Evolutionary conservation across 1,139 yeast species (phyloP).

Genomic region (Hanseniaspora uvarum): DNA sequence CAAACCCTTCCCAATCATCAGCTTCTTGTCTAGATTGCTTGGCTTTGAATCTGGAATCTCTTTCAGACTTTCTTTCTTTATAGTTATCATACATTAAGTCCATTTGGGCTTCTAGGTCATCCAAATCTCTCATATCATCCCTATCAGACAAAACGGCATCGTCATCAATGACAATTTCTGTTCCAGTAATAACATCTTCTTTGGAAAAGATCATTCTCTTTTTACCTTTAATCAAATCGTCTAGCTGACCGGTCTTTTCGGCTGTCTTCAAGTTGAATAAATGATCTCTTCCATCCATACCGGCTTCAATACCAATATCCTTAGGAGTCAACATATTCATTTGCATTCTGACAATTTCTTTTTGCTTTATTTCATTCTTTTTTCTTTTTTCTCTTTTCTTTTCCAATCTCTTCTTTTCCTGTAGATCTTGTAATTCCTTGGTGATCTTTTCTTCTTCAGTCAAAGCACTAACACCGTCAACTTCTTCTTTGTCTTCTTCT

Average conservation of each 20-base stretch:
- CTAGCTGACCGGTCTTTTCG: conserved; percentile 72
- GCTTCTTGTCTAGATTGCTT: conserved; percentile 68
- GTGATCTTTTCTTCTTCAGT: conserved; percentile 87
- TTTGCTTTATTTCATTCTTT: conserved; percentile 73
- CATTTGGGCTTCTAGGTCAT: conserved; percentile 68
- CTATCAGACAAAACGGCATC: conserved; percentile 34
- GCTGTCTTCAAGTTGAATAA: conserved; percentile 75
- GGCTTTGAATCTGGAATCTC: conserved; percentile 71
- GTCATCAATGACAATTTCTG: conserved; percentile 41
- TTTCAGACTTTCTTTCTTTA: conserved; percentile 64
- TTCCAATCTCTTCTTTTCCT: conserved; percentile 59
- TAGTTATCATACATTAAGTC: conserved; percentile 71
- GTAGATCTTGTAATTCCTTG: conserved; percentile 64
- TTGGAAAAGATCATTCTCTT: conserved; percentile 61
- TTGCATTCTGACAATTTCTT: conserved; percentile 83
- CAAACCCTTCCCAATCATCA: conserved; percentile 82
- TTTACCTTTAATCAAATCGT: conserved; percentile 68
- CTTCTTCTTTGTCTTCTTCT: conserved; percentile 34
- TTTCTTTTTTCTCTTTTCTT: conserved; percentile 71
- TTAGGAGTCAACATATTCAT: conserved; percentile 91
- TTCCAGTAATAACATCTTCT: conserved; percentile 45
- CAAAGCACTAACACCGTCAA: conserved; percentile 49
- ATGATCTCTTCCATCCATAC: conserved; percentile 67
- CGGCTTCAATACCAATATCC: conserved; percentile 91
- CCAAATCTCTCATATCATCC: conserved; percentile 43